These are phyloP conservation scores for Asterionellopsis glacialis DNA, from an alignment of 108 stramenopile genomes.

Conservation along the genomic window DNA sequence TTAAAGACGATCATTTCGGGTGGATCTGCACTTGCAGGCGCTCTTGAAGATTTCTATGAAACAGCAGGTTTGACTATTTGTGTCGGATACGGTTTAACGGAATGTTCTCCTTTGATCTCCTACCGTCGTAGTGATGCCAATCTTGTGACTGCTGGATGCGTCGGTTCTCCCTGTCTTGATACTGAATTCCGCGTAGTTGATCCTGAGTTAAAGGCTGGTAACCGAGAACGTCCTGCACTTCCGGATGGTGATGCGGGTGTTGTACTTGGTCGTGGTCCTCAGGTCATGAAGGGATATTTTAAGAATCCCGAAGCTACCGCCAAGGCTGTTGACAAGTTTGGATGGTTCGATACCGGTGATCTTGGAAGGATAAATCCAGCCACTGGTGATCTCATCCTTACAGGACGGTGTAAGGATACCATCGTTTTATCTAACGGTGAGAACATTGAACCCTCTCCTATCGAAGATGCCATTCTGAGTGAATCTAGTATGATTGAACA, in stretches of 20 bases:
- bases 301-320: constrained; percentile 80
- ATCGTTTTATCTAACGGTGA: constrained; percentile 92
- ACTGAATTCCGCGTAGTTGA: constrained; percentile 82
- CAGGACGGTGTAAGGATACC: constrained; percentile 89
- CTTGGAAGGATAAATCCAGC: constrained; percentile 81
- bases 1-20: constrained; percentile 81
- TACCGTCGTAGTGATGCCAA: constrained; percentile 69
- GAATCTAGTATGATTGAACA: constrained; percentile 78
- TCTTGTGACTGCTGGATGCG: constrained; percentile 73
- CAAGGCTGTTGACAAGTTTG: constrained; percentile 68
- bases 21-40: constrained; percentile 85
- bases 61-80: constrained; percentile 73
- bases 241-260: constrained; percentile 62
- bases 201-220: constrained; percentile 36
- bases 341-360: constrained; percentile 93
- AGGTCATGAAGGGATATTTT: constrained; percentile 91
- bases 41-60: constrained; percentile 87
- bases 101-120: constrained; percentile 77
- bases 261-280: constrained; percentile 76
- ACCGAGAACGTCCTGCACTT: constrained; percentile 44
- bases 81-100: constrained; percentile 92
- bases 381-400: constrained; percentile 85
- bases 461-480: constrained; percentile 83
- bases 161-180: constrained; percentile 65
- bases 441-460: constrained; percentile 73